These are phyloP conservation scores for Triadica sebifera DNA, from an alignment of 345 rosid species.

Conservation along the genomic window DNA sequence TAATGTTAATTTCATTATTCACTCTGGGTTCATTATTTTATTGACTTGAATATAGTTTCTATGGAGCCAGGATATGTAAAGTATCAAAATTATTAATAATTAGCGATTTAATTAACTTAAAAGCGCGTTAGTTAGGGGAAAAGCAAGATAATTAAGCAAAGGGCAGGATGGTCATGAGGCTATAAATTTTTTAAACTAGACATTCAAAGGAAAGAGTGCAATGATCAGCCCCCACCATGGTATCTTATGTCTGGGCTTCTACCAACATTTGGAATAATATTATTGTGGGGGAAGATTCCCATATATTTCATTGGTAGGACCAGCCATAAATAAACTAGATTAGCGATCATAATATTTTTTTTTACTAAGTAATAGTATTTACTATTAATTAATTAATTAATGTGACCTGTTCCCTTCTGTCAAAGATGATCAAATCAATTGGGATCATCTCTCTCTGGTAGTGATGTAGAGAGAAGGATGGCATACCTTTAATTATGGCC, in stretches of 20 bases:
- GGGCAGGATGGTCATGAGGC: too few relatives aligned
- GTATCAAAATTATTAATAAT: background rate
- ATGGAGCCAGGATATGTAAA: too few relatives aligned
- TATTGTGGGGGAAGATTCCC: slow-evolving; percentile 45
- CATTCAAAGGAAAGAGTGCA: slow-evolving; percentile 31
- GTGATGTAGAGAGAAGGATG: background rate
- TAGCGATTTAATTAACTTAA: background rate
- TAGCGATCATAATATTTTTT: slow-evolving; percentile 9
- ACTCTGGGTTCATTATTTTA: too few relatives aligned
- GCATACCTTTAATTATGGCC: background rate
- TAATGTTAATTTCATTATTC: too few relatives aligned
- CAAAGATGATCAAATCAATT: slow-evolving; percentile 6
- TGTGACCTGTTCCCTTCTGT: background rate
- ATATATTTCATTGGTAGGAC: slow-evolving; percentile 33
- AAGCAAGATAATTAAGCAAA: background rate
- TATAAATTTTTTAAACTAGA: slow-evolving; percentile 15
- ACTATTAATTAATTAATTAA: too few relatives aligned
- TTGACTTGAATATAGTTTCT: too few relatives aligned
- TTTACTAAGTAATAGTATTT: background rate
- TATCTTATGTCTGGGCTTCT: slow-evolving; percentile 38
- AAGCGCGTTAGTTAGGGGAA: slow-evolving; percentile 32
- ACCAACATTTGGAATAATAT: slow-evolving; percentile 55
- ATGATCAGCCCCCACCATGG: slow-evolving; percentile 46
- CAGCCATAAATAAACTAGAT: slow-evolving; percentile 16
- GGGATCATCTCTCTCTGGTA: slow-evolving; percentile 15